Conservation (phyloP, 1,139 yeast genomes). For the Debaryomycetaceae sp. region DNA sequence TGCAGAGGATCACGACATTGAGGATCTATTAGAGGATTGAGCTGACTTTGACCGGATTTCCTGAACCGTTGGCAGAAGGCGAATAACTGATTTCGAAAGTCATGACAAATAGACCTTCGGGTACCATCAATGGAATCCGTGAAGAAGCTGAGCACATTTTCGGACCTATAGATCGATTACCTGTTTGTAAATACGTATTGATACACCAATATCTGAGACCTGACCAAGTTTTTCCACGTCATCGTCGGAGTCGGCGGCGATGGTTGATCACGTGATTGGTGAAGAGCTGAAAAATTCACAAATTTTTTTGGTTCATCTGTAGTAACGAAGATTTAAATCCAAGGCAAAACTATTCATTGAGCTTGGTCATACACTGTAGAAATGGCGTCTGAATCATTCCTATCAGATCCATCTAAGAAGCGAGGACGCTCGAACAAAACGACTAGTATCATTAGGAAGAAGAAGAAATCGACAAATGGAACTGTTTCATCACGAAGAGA, state of each 20-base stretch:
- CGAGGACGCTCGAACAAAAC: constrained; percentile 38
- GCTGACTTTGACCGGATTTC: no score
- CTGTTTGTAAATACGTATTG: background rate
- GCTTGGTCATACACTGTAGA: background rate
- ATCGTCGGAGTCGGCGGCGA: background rate
- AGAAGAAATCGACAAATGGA: constrained; percentile 10
- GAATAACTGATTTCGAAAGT: no score
- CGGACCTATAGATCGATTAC: background rate
- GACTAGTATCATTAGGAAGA: constrained; percentile 16
- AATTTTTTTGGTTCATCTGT: background rate
- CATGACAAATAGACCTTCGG: no score
- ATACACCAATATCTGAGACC: background rate
- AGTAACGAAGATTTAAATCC: no score
- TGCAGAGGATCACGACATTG: constrained; percentile 66
- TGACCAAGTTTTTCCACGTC: background rate
- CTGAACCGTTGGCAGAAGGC: no score
- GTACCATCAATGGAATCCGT: no score
- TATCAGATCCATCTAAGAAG: constrained; percentile 56
- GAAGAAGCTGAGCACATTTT: no score
- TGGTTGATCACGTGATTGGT: background rate
- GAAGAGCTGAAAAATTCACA: background rate
- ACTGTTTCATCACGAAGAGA: constrained; percentile 5
- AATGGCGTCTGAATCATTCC: constrained; percentile 59
- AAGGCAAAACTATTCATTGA: background rate
- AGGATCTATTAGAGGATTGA: constrained; percentile 57